Evolutionary conservation across 225 moss, liverwort and hornwort species (phyloP).

Genomic region (Pseudoscleropodium purum): DNA sequence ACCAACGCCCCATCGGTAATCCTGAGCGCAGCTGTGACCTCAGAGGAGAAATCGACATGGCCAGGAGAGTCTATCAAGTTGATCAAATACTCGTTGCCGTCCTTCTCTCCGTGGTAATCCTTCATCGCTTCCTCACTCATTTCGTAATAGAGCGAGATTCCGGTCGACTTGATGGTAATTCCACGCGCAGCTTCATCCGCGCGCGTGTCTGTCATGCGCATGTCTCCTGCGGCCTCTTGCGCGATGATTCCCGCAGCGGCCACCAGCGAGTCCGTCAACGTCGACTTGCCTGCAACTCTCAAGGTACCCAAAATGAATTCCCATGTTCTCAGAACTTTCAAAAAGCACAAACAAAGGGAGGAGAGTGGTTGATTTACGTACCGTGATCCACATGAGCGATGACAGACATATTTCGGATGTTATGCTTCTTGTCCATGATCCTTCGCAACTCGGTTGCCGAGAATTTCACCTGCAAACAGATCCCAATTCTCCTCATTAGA

Average conservation of each 20-base stretch:
- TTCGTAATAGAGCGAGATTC: not conserved
- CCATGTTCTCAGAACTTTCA: not conserved
- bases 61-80: constrained; percentile 23
- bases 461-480: not conserved
- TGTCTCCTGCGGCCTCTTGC: not conserved
- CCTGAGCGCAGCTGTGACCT: constrained; percentile 37
- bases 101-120: not conserved
- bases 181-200: not conserved
- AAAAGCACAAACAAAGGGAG: not conserved
- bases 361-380: not conserved
- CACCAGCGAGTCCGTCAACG: not conserved
- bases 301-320: not conserved
- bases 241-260: not conserved
- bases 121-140: not conserved
- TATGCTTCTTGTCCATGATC: not conserved
- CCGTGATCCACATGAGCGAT: not conserved
- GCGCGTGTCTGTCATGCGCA: not conserved
- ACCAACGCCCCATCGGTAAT: constrained; percentile 38
- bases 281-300: not conserved
- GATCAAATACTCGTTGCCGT: not conserved
- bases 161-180: not conserved
- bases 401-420: not conserved
- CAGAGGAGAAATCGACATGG: constrained; percentile 36
- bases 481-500: not conserved
- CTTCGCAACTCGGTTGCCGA: not conserved